A percentile compares a stretch with the other conserved stretches of the same genome.
phyloP scores from a whole-genome alignment of 192 early-diverging fungal species.

The Coemansia sp. region DNA sequence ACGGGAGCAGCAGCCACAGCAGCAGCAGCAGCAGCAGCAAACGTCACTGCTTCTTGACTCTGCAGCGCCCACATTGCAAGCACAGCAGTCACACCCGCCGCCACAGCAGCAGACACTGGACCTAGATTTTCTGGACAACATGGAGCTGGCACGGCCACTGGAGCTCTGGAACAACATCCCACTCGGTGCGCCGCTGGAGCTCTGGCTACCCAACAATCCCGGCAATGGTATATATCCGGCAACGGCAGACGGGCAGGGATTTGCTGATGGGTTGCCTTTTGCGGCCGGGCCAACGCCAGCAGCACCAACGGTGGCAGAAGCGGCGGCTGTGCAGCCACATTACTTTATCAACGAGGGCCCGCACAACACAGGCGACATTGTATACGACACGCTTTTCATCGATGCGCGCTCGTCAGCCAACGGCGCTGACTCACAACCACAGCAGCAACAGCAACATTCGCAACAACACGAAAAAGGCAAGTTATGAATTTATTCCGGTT shows the following conservation, averaged over 20 bases:
- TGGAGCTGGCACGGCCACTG: constrained; percentile 50
- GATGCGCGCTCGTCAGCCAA: constrained; percentile 43
- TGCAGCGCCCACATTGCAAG: constrained; percentile 3
- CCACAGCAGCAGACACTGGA: constrained; percentile 11
- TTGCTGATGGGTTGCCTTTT: constrained; percentile 23
- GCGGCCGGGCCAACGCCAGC: constrained; percentile 13
- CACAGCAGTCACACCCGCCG: constrained; percentile 18
- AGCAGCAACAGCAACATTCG: constrained; percentile 10
- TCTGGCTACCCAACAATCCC: constrained; percentile 16
- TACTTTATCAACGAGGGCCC: constrained; percentile 1
- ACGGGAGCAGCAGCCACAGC: background rate
- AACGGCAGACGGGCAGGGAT: constrained; percentile 2
- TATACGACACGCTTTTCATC: constrained; percentile 46
- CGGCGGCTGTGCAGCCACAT: background rate
- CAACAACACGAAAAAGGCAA: constrained; percentile 5
- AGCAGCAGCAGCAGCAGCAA: constrained; percentile 1
- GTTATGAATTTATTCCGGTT: background rate
- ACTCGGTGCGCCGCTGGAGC: constrained; percentile 26
- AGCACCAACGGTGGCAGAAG: constrained; percentile 18
- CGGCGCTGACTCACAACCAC: constrained; percentile 3
- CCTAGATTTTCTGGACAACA: constrained; percentile 10
- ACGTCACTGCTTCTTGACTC: constrained; percentile 6
- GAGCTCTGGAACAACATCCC: constrained; percentile 36
- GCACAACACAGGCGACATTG: constrained; percentile 12
- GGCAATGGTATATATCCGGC: constrained; percentile 6